Conservation (phyloP, 1,284 basidiomycete genomes). For the Sphagnurus paluster region DNA sequence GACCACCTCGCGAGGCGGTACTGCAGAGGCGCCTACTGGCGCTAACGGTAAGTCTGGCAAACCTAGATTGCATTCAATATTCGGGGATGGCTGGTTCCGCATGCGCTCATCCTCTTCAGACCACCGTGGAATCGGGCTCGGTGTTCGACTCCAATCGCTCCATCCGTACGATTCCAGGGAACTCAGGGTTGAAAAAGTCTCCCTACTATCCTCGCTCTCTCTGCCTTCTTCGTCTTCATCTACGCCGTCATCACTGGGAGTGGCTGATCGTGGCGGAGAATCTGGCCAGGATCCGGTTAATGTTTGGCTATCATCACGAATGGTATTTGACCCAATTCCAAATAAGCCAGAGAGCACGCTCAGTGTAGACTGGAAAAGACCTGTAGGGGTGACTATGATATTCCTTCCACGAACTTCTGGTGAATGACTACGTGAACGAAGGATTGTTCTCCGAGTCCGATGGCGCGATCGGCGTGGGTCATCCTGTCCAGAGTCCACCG, state of each 20-base stretch:
- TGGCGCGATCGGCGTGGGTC: constrained; percentile 1
- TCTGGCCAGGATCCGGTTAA: constrained; percentile 20
- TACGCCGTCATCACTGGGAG: constrained; percentile 5
- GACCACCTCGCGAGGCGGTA: constrained; percentile 26
- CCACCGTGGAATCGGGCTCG: constrained; percentile 18
- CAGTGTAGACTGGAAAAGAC: constrained; percentile 4
- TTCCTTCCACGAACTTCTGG: neutral
- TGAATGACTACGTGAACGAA: neutral
- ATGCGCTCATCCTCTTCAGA: constrained; percentile 22
- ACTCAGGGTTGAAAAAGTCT: constrained; percentile 49
- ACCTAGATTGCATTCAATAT: constrained; percentile 15
- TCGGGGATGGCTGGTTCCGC: constrained; percentile 32
- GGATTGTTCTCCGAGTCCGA: neutral
- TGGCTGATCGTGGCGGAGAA: constrained; percentile 7
- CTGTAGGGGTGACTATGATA: neutral
- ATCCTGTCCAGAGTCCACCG: constrained; percentile 36
- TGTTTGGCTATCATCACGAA: neutral
- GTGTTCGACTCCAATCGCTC: constrained; percentile 30
- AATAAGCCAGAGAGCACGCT: constrained; percentile 10
- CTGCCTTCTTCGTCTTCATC: constrained; percentile 29
- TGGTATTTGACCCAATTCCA: neutral
- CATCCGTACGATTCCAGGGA: constrained; percentile 40
- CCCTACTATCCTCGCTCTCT: constrained; percentile 29
- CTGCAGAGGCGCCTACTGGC: constrained; percentile 13
- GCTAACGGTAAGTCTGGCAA: neutral